These are phyloP conservation scores for Puccinia polysora DNA, from an alignment of 1,284 basidiomycete species.

Conservation along the genomic window DNA sequence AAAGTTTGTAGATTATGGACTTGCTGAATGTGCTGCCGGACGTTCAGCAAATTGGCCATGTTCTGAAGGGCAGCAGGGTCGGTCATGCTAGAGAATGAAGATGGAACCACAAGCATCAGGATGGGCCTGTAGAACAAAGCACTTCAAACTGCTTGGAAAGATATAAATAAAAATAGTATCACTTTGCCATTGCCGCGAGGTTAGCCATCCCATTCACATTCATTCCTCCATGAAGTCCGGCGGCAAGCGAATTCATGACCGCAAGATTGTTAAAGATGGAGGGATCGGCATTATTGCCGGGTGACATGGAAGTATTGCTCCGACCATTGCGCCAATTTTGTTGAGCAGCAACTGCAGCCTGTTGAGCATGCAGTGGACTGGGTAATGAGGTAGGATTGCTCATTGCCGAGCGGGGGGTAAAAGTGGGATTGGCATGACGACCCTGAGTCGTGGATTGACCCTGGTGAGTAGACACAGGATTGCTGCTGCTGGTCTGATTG, in stretches of 20 bases:
- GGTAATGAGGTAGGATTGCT: conserved; percentile 5
- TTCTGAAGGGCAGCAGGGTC: conserved; percentile 15
- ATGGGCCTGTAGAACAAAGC: no score
- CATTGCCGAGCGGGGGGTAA: conserved; percentile 20
- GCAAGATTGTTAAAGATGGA: conserved; percentile 7
- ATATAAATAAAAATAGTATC: background rate
- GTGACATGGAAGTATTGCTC: conserved; percentile 35
- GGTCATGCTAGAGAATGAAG: background rate
- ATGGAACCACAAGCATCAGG: no score
- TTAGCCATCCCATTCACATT: conserved; percentile 31
- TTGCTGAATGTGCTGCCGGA: conserved; percentile 55
- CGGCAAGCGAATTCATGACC: conserved; percentile 18
- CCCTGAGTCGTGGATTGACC: background rate
- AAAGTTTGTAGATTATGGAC: conserved; percentile 38
- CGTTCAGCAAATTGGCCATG: conserved; percentile 57
- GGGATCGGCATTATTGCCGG: background rate
- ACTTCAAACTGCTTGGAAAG: no score
- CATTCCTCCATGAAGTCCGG: conserved; percentile 3
- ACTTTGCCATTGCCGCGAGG: conserved; percentile 30
- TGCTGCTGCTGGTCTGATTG: background rate
- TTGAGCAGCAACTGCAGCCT: conserved; percentile 50
- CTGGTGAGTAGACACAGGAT: background rate
- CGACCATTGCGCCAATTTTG: conserved; percentile 50
- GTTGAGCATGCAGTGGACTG: conserved; percentile 46
- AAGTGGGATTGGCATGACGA: background rate